Conservation (phyloP, 768 basidiomycete species). For the Mycena belliarum region DNA sequence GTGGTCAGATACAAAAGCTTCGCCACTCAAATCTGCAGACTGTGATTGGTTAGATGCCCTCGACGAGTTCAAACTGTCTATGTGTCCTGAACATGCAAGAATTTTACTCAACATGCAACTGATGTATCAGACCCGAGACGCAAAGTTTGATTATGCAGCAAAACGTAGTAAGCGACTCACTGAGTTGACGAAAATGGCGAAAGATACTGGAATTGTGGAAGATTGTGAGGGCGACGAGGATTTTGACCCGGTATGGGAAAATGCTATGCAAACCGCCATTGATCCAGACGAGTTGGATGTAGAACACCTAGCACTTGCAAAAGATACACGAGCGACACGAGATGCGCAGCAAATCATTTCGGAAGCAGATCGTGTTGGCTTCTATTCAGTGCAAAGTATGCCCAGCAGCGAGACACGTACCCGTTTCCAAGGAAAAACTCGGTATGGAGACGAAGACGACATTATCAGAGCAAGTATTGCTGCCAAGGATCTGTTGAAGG, state of each 20-base stretch:
- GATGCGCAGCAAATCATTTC: not conserved
- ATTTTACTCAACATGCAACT: conserved; percentile 11
- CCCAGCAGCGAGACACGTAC: not conserved
- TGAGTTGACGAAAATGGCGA: not conserved
- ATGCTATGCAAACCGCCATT: conserved; percentile 5
- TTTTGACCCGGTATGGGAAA: conserved; percentile 8
- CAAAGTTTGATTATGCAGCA: conserved; percentile 1
- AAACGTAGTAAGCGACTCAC: not conserved
- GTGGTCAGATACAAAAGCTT: not conserved
- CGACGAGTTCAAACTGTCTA: not conserved
- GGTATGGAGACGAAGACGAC: not conserved
- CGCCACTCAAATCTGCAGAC: not conserved
- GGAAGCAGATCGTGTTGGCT: not conserved
- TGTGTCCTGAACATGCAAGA: not conserved
- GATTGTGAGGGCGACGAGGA: not conserved
- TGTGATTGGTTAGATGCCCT: not conserved
- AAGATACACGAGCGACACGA: not conserved
- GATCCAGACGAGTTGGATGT: not conserved
- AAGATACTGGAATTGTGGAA: not conserved
- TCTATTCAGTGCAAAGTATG: not conserved
- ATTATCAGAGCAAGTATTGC: not conserved
- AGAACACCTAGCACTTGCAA: not conserved
- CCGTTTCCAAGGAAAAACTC: not conserved
- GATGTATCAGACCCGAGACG: conserved; percentile 8
- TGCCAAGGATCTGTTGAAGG: not conserved